phyloP scores from a whole-genome alignment of 768 basidiomycete genomes.

The Thelephora aurantiotincta region DNA sequence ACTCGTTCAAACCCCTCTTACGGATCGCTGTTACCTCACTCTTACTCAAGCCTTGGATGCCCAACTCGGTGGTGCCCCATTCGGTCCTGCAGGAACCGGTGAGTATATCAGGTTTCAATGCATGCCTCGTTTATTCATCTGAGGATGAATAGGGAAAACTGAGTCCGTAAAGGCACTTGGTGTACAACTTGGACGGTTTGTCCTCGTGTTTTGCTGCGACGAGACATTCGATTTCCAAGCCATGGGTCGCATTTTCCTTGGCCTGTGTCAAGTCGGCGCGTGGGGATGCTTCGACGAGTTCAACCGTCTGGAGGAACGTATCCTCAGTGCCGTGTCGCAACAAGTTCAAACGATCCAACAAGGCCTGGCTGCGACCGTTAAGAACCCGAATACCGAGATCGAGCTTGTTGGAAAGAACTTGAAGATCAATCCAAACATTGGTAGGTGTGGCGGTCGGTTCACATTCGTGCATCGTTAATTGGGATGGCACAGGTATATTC shows the following conservation, averaged over 20 bases:
- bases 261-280: conserved; percentile 96
- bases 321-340: conserved; percentile 94
- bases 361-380: conserved; percentile 69
- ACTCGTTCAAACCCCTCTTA: conserved; percentile 94
- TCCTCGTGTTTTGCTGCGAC: conserved; percentile 99
- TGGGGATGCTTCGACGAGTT: conserved; percentile 99
- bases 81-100: conserved; percentile 97
- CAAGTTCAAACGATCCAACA: conserved; percentile 99
- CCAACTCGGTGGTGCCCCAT: conserved; percentile 93
- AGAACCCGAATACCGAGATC: conserved; percentile 81
- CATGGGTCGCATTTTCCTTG: conserved; percentile 98
- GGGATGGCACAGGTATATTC: conserved; percentile 58
- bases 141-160: conserved; percentile 64
- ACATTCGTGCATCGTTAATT: neutral
- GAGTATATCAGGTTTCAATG: conserved; percentile 9
- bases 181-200: conserved; percentile 93
- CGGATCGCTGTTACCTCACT: conserved; percentile 93
- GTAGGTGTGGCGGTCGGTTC: conserved; percentile 22
- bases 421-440: conserved; percentile 89
- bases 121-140: conserved; percentile 1
- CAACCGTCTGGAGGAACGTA: conserved; percentile 95
- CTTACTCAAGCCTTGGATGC: conserved; percentile 90
- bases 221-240: conserved; percentile 99
- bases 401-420: conserved; percentile 92
- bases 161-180: conserved; percentile 99